Evolutionary conservation across 495 filamentous ascomycete species (phyloP).

Genomic region (Daldinia concentrica): DNA sequence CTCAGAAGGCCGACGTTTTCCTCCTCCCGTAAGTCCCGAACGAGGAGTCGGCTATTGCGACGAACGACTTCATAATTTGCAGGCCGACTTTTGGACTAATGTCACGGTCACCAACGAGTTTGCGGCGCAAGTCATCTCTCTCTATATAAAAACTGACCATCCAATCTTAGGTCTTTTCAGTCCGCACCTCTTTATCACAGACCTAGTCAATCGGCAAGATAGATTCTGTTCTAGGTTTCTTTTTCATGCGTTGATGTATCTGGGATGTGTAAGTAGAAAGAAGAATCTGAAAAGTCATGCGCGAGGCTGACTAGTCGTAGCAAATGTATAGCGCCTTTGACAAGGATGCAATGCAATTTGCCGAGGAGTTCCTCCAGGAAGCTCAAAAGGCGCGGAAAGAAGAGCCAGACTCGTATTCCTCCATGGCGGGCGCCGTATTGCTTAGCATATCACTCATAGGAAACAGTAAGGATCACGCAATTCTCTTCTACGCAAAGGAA

Average conservation of each 20-base stretch:
- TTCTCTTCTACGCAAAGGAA: constrained; percentile 33
- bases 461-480: constrained; percentile 29
- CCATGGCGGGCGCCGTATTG: constrained; percentile 38
- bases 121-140: constrained; percentile 36
- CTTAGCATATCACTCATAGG: constrained; percentile 36
- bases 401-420: constrained; percentile 25
- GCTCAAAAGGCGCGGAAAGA: constrained; percentile 25
- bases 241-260: constrained; percentile 40
- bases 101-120: constrained; percentile 24
- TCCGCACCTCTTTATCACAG: constrained; percentile 34
- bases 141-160: constrained; percentile 45
- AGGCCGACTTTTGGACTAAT: constrained; percentile 38
- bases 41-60: constrained; percentile 34
- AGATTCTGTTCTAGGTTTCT: constrained; percentile 41
- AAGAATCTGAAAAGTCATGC: too few relatives aligned
- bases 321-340: constrained; percentile 43
- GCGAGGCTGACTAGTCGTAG: constrained; percentile 4
- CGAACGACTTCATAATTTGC: constrained; percentile 32
- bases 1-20: constrained; percentile 12
- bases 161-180: constrained; percentile 39
- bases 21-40: constrained; percentile 5
- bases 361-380: constrained; percentile 24
- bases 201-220: constrained; percentile 30
- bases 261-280: constrained; percentile 37
- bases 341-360: constrained; percentile 21